Conservation (phyloP, 306 rosid genomes). For the Prunus padus region DNA sequence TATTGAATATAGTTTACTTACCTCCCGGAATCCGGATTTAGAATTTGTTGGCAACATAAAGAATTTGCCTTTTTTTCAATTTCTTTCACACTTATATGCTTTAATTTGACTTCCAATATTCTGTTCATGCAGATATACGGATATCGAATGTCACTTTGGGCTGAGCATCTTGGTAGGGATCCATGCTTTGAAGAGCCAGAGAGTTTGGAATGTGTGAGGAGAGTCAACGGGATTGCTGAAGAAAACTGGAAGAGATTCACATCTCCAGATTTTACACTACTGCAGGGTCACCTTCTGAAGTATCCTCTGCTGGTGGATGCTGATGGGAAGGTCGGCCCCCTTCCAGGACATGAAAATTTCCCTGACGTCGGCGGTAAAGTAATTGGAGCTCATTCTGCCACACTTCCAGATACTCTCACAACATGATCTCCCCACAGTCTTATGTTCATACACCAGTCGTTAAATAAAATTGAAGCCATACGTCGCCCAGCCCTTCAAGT, state of each 20-base stretch:
- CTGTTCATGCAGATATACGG: slow-evolving; percentile 67
- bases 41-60: not conserved
- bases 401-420: slow-evolving; percentile 75
- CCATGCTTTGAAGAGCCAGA: slow-evolving; percentile 57
- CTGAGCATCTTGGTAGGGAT: slow-evolving; percentile 72
- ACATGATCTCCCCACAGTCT: slow-evolving; percentile 37
- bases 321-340: slow-evolving; percentile 53
- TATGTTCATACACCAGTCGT: not conserved
- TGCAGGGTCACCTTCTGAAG: slow-evolving; percentile 80
- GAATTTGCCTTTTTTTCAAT: not conserved
- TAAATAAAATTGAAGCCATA: not conserved
- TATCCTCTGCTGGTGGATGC: slow-evolving; percentile 66
- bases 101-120: not conserved
- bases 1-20: not conserved
- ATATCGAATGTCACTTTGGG: slow-evolving; percentile 89
- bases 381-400: slow-evolving; percentile 45
- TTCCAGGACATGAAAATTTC: slow-evolving; percentile 58
- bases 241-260: slow-evolving; percentile 59
- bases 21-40: not conserved
- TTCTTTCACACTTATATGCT: not conserved
- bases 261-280: slow-evolving; percentile 35
- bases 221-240: slow-evolving; percentile 60
- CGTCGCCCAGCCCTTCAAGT: not conserved
- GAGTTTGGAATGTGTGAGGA: slow-evolving; percentile 64
- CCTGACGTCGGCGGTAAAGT: slow-evolving; percentile 86